These are phyloP conservation scores for Pseudocercospora vitis DNA, from an alignment of 2,329 filamentous ascomycete species.

Conservation along the genomic window DNA sequence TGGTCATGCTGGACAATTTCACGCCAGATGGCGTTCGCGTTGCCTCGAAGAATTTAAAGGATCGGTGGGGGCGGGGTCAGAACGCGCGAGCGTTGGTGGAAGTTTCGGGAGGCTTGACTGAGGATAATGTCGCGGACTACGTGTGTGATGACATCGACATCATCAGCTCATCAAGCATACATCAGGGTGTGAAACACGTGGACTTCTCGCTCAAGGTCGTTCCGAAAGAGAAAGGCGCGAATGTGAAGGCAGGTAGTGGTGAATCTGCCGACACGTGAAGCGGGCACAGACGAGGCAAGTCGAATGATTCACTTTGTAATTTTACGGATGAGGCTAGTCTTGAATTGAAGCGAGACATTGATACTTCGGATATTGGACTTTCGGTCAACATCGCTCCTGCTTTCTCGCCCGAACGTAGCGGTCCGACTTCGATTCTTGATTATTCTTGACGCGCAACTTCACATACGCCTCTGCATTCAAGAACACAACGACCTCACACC, in stretches of 20 bases:
- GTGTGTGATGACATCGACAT: constrained; percentile 87
- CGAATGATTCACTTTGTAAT: constrained; percentile 6
- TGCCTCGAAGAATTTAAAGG: constrained; percentile 73
- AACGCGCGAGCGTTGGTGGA: constrained; percentile 69
- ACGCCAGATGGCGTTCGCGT: constrained; percentile 72
- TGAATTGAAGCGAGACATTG: constrained; percentile 1
- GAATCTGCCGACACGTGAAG: constrained; percentile 26
- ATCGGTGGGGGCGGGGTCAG: constrained; percentile 70
- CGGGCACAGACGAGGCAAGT: background rate
- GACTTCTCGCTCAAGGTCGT: constrained; percentile 94
- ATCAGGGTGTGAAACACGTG: constrained; percentile 89
- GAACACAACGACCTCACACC: background rate
- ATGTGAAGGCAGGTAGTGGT: constrained; percentile 29
- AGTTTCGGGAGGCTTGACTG: constrained; percentile 84
- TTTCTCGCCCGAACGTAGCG: background rate
- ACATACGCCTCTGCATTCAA: background rate
- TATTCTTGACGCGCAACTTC: background rate
- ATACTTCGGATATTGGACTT: background rate
- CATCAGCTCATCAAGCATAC: constrained; percentile 92
- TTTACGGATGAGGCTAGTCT: constrained; percentile 7
- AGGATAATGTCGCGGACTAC: constrained; percentile 79
- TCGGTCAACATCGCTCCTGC: background rate
- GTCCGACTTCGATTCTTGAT: background rate
- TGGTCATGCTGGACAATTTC: constrained; percentile 98
- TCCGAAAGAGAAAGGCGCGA: constrained; percentile 39